A percentile compares a stretch with the other conserved stretches of the same genome.
phyloP scores from a whole-genome alignment of 768 basidiomycete genomes.

The Pisolithus albus region DNA sequence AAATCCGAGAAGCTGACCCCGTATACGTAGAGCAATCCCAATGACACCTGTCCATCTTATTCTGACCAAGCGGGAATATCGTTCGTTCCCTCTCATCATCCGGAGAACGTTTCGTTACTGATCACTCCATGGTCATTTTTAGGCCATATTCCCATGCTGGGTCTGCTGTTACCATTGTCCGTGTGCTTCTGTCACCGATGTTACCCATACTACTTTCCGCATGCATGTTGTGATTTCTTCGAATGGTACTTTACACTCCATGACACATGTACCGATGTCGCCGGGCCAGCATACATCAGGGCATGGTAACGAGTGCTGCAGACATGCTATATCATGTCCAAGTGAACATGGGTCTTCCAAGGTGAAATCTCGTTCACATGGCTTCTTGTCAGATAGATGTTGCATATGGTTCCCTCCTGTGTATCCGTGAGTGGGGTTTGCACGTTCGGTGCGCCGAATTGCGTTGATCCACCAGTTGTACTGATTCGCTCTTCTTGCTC shows the following conservation, averaged over 20 bases:
- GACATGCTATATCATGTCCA: too few species aligned
- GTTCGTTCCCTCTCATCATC: constrained; percentile 33
- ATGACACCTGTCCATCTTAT: constrained; percentile 60
- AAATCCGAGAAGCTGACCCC: constrained; percentile 3
- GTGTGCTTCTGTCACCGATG: constrained; percentile 6
- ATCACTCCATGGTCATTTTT: constrained; percentile 6
- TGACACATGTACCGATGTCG: too few species aligned
- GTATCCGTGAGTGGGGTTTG: too few species aligned
- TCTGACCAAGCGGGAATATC: constrained; percentile 60
- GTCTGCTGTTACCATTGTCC: constrained; percentile 11
- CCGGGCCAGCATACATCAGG: too few species aligned
- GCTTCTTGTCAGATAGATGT: too few species aligned
- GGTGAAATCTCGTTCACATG: too few species aligned
- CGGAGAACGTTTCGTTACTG: not conserved
- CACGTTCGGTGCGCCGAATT: too few species aligned
- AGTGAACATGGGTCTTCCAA: too few species aligned
- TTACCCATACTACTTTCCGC: constrained; percentile 5
- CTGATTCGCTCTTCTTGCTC: too few species aligned
- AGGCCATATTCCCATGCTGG: constrained; percentile 28
- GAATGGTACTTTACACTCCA: not conserved
- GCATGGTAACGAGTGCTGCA: too few species aligned
- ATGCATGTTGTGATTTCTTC: constrained; percentile 14
- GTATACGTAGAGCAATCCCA: constrained; percentile 33
- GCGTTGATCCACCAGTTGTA: too few species aligned
- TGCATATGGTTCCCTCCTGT: too few species aligned